These are phyloP conservation scores for Forsythia suspensa DNA, from an alignment of 257 asterid species.

Conservation along the genomic window DNA sequence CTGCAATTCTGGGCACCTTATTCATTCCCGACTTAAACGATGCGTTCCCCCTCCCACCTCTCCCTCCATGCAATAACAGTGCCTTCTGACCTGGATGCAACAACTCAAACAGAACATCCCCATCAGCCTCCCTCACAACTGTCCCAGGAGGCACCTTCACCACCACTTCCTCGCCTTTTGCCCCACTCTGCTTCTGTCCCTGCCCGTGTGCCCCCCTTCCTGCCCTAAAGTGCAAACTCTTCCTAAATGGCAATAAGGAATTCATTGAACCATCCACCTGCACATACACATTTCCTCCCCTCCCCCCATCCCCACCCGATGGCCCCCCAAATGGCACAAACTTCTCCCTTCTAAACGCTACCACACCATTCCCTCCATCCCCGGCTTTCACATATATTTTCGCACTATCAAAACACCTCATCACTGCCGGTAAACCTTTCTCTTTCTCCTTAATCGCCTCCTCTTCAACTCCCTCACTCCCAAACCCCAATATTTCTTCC, in stretches of 20 bases:
- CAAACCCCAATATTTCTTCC: conserved; percentile 19
- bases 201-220: conserved; percentile 93
- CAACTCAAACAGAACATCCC: conserved; percentile 69
- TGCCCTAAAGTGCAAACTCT: conserved; percentile 73
- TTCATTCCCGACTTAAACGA: conserved; percentile 79
- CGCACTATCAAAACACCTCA: conserved; percentile 93
- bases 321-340: conserved; percentile 95
- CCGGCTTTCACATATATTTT: conserved; percentile 83
- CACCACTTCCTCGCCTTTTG: conserved; percentile 77
- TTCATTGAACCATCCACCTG: conserved; percentile 84
- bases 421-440: conserved; percentile 96
- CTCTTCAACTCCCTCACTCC: conserved; percentile 40
- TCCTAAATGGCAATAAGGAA: conserved; percentile 81
- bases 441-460: conserved; percentile 63
- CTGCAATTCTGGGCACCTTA: conserved; percentile 92
- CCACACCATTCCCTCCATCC: conserved; percentile 94
- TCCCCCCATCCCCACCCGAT: conserved; percentile 96
- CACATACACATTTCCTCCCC: conserved; percentile 88
- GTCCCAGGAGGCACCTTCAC: conserved; percentile 95
- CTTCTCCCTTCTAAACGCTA: conserved; percentile 94
- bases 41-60: conserved; percentile 95
- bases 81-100: conserved; percentile 82
- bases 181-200: conserved; percentile 74
- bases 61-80: conserved; percentile 79
- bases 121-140: conserved; percentile 68